These are phyloP conservation scores for Penicillium occitanis DNA, from an alignment of 2,329 filamentous ascomycete species.

Conservation along the genomic window DNA sequence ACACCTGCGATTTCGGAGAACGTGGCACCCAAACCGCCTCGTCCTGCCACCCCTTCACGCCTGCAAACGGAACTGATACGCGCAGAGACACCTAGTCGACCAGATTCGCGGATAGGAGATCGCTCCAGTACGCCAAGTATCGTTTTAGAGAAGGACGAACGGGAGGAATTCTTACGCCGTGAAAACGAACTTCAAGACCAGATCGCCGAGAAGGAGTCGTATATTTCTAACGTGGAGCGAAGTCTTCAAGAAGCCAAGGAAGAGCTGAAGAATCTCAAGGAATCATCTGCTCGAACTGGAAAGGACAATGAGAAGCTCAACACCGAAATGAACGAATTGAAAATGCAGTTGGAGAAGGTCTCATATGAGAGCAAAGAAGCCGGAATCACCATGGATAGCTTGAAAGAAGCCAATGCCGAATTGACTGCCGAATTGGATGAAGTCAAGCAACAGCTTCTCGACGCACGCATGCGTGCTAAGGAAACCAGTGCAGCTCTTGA, in stretches of 20 bases:
- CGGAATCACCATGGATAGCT: slow-evolving; percentile 92
- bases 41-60: slow-evolving; percentile 44
- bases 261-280: slow-evolving; percentile 80
- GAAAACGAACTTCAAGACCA: slow-evolving; percentile 98
- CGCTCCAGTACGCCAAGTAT: slow-evolving; percentile 83
- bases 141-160: slow-evolving; percentile 90
- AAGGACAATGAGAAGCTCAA: slow-evolving; percentile 89
- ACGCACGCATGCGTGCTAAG: slow-evolving; percentile 94
- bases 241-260: slow-evolving; percentile 79
- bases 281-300: slow-evolving; percentile 76
- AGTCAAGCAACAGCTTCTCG: slow-evolving; percentile 90
- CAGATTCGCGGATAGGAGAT: slow-evolving; percentile 70
- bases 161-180: slow-evolving; percentile 88
- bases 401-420: slow-evolving; percentile 94
- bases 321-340: slow-evolving; percentile 84
- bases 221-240: slow-evolving; percentile 76
- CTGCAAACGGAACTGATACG: slow-evolving; percentile 44
- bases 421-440: slow-evolving; percentile 90
- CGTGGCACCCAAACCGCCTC: slow-evolving; percentile 47
- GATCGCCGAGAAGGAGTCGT: slow-evolving; percentile 85
- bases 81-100: slow-evolving; percentile 60
- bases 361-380: slow-evolving; percentile 96
- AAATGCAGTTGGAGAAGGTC: slow-evolving; percentile 95
- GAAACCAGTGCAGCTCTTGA: slow-evolving; percentile 86
- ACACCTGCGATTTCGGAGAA: slow-evolving; percentile 64